Base-by-base conservation (phyloP, 148 eudicot genomes). In the Rhododendron ferrugineum region DNA sequence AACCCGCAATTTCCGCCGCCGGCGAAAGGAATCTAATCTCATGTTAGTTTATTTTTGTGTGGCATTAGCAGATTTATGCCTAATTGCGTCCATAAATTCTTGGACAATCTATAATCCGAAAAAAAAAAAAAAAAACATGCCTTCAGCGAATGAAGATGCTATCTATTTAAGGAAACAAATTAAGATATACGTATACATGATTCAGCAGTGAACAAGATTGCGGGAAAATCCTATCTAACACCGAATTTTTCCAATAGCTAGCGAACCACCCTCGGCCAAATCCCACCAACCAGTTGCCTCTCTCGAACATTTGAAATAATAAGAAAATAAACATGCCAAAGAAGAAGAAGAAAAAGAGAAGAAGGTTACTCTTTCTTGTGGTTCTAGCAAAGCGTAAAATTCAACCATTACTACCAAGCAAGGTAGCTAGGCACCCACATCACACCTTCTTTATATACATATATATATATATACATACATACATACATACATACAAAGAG, bases 231-330 rank as follows among this genome's bases (percentile, higher is more conserved):
- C 36, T 68, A 30, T 68, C 36, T 26, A 30, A 56, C 54, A 1
- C 15, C 20, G 18, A 22, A 60, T 82, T 82, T 82, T 36, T 37
- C 50, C 10, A 60, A 11, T 6, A 60, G 73, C 82, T 26, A 76
- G 81, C 77, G 86, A 84, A 77, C 86, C 49, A 84, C 73, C 81
- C 56, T 37, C 62, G 23, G 73, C 72, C 74, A 76, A 75, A 54
- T 18, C 26, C 18, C 56, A 84, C 86, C 86, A 56, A 84, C 74
- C 46, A 52, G 47, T 74, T 28, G 66, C 85, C 36, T 28, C 50
- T 74, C 36, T 40, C 44, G 8, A 68, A 49, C 68, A 30, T 72
- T 73, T 6, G 70, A 28, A 30, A 30, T 1, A 30, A 28, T 28
- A 62, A 23, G 9, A 60, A 7, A 60, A 3, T 49, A 62, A 62